Conservation (phyloP, 495 filamentous ascomycete genomes). For the Hyaloscypha bicolor region DNA sequence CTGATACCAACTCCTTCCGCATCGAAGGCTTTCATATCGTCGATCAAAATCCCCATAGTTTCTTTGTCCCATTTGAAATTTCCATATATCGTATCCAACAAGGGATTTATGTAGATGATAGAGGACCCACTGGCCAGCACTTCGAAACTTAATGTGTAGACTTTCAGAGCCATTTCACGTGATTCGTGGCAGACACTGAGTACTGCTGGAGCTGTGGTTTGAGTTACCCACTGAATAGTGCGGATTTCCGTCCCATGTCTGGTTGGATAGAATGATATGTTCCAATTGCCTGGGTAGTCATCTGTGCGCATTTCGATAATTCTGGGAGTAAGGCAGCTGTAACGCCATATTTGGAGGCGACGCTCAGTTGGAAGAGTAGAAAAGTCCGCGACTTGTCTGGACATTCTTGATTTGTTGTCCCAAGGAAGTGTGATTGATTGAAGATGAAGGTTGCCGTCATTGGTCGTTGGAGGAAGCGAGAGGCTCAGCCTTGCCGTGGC, state of each 20-base stretch:
- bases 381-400: not conserved
- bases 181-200: not conserved
- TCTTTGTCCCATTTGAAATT: not conserved
- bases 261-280: not conserved
- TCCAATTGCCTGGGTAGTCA: not conserved
- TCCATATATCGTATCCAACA: not conserved
- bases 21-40: not conserved
- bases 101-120: not conserved
- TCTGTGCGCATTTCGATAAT: not conserved
- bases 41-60: not conserved
- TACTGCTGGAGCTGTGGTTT: not conserved
- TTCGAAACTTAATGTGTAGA: not conserved
- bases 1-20: not conserved
- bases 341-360: not conserved
- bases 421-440: not conserved
- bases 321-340: not conserved
- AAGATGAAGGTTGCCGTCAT: no score
- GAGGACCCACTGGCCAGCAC: not conserved
- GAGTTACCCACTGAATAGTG: not conserved
- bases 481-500: not conserved
- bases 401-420: not conserved
- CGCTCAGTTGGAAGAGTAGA: not conserved
- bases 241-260: not conserved
- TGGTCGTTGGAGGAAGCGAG: not conserved
- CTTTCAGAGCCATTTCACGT: not conserved